Conservation (phyloP, 352 stramenopile species). For the Discostella stelligera region DNA sequence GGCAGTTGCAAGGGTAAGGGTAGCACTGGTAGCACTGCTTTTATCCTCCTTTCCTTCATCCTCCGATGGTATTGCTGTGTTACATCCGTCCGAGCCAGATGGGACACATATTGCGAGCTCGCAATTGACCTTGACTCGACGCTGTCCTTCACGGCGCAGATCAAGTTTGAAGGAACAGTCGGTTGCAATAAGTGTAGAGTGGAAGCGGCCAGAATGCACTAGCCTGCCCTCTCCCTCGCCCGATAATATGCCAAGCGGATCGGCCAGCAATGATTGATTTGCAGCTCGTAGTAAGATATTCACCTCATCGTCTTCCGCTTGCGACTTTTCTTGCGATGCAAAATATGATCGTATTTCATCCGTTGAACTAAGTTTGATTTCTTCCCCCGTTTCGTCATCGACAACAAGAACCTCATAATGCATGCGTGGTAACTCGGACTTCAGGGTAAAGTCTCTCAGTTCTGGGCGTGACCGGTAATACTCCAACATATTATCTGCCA, state of each 20-base stretch:
- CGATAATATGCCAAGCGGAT: constrained; percentile 70
- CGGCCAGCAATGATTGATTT: constrained; percentile 78
- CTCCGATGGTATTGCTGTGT: constrained; percentile 12
- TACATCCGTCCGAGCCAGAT: constrained; percentile 31
- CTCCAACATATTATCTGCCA: constrained; percentile 62
- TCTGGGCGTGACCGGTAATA: constrained; percentile 68
- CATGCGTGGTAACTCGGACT: constrained; percentile 75
- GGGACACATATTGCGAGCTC: constrained; percentile 50
- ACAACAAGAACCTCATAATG: constrained; percentile 65
- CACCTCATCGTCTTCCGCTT: constrained; percentile 33
- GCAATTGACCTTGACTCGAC: constrained; percentile 48
- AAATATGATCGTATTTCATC: constrained; percentile 55
- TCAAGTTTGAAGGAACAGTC: constrained; percentile 51
- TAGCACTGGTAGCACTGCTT: constrained; percentile 38
- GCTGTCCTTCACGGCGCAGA: constrained; percentile 41
- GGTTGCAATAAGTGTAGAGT: constrained; percentile 51
- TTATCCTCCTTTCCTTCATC: constrained; percentile 22
- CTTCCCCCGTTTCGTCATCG: constrained; percentile 35
- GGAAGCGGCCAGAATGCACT: constrained; percentile 51
- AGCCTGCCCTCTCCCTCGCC: constrained; percentile 50
- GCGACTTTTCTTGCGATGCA: constrained; percentile 21
- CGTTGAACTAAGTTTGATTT: constrained; percentile 28
- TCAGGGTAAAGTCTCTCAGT: constrained; percentile 73
- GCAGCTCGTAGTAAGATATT: constrained; percentile 61
- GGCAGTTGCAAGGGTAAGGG: constrained; percentile 41